Conservation (phyloP, 108 stramenopile genomes). For the Epithemia pelagica region DNA sequence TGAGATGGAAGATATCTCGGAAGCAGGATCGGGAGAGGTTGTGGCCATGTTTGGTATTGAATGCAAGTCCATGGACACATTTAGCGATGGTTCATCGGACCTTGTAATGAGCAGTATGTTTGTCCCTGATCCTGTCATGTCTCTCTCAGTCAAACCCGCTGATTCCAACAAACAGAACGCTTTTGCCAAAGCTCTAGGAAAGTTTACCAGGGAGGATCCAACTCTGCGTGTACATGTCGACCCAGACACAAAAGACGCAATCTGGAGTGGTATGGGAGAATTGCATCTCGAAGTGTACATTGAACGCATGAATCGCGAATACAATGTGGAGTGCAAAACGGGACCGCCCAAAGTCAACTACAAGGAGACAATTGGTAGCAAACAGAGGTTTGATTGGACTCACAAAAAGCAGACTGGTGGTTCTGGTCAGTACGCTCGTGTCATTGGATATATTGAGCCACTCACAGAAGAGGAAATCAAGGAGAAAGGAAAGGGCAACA, state of each 20-base stretch:
- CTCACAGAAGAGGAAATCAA: constrained; percentile 79
- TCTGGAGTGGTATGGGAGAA: constrained; percentile 99
- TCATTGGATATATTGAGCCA: constrained; percentile 96
- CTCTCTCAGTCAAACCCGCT: constrained; percentile 90
- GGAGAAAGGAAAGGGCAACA: constrained; percentile 57
- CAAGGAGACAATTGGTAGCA: constrained; percentile 91
- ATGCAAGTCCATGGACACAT: constrained; percentile 97
- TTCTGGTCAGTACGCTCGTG: constrained; percentile 94
- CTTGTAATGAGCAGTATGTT: constrained; percentile 95
- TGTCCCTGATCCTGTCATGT: constrained; percentile 98
- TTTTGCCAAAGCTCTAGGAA: constrained; percentile 91
- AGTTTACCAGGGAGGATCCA: constrained; percentile 99
- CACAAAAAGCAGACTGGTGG: constrained; percentile 99
- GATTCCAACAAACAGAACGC: constrained; percentile 68
- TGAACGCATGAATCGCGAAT: constrained; percentile 98
- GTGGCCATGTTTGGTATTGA: constrained; percentile 99
- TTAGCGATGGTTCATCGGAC: constrained; percentile 84
- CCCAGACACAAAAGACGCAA: constrained; percentile 92
- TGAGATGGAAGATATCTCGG: constrained; percentile 98
- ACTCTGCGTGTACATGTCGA: constrained; percentile 93
- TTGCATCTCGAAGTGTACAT: constrained; percentile 99
- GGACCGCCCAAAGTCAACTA: constrained; percentile 98
- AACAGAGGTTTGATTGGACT: constrained; percentile 86
- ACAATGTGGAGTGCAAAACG: constrained; percentile 84
- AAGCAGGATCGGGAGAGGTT: constrained; percentile 94